Conservation (phyloP, 805 yeast species). For the Dipodascus geniculatus region DNA sequence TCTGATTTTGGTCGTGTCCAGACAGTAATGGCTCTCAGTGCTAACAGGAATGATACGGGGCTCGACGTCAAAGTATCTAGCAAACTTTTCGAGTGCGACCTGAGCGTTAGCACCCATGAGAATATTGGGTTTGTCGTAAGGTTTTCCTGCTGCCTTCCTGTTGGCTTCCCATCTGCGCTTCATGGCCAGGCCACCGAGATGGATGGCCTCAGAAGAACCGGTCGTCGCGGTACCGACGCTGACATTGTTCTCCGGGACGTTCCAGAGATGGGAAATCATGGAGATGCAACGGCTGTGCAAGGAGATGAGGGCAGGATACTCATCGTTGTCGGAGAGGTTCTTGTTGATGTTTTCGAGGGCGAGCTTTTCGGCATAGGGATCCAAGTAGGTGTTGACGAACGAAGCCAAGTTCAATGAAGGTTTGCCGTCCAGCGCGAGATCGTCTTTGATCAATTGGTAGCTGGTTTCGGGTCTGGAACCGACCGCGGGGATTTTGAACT, state of each 20-base stretch:
- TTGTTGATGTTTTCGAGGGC: constrained; percentile 64
- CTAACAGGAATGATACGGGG: constrained; percentile 61
- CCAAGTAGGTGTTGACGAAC: constrained; percentile 69
- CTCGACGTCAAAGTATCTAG: constrained; percentile 88
- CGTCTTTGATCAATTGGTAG: constrained; percentile 56
- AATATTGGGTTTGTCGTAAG: constrained; percentile 61
- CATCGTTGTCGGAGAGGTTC: constrained; percentile 88
- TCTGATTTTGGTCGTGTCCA: constrained; percentile 49
- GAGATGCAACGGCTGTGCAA: constrained; percentile 73
- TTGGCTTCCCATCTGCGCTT: constrained; percentile 78
- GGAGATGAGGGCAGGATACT: constrained; percentile 76
- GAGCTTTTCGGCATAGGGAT: constrained; percentile 41
- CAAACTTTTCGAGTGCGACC: constrained; percentile 89
- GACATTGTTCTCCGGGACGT: constrained; percentile 40
- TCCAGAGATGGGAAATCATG: constrained; percentile 71
- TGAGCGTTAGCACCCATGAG: constrained; percentile 89
- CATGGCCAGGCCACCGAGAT: constrained; percentile 88
- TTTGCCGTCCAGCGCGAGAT: constrained; percentile 69
- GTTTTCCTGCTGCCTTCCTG: constrained; percentile 47
- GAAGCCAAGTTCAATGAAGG: constrained; percentile 80
- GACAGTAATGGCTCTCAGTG: constrained; percentile 45
- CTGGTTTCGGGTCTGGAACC: constrained; percentile 45
- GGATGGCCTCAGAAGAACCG: constrained; percentile 88
- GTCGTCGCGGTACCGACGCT: constrained; percentile 87
- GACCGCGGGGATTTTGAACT: constrained; percentile 46